Evolutionary conservation across 441 rosid species (phyloP).

Genomic region (Theobroma grandiflorum): DNA sequence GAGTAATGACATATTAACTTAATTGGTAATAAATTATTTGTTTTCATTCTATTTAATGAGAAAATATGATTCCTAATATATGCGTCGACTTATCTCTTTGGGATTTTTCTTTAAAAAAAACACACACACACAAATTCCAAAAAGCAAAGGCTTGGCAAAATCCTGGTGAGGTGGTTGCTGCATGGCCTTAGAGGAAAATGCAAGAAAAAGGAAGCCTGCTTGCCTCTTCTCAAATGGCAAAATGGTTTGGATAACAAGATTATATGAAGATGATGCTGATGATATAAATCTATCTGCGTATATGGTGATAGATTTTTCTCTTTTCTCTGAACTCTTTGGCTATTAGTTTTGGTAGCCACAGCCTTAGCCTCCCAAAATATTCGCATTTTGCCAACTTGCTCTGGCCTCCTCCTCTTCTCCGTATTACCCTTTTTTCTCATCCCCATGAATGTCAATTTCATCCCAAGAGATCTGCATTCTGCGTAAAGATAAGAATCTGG

Average conservation of each 20-base stretch:
- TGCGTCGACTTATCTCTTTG: too few relatives aligned
- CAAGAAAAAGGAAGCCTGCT: too few relatives aligned
- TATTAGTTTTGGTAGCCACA: slow-evolving; percentile 8
- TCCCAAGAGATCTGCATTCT: slow-evolving; percentile 29
- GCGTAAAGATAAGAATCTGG: slow-evolving; percentile 25
- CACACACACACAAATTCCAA: too few relatives aligned
- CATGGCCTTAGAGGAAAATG: neutral
- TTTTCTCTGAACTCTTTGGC: neutral
- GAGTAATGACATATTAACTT: too few relatives aligned
- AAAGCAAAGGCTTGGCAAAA: neutral
- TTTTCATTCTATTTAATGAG: too few relatives aligned
- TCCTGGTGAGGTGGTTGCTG: neutral
- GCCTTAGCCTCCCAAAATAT: slow-evolving; percentile 39
- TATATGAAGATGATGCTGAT: neutral
- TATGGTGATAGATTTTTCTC: neutral
- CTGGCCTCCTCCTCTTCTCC: slow-evolving; percentile 26
- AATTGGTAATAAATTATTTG: too few relatives aligned
- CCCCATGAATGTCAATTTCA: slow-evolving; percentile 20
- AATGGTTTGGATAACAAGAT: too few relatives aligned
- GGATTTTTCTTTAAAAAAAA: too few relatives aligned
- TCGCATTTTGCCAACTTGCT: slow-evolving; percentile 45
- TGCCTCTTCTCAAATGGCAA: neutral
- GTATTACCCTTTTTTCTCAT: neutral
- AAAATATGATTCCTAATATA: too few relatives aligned
- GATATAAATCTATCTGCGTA: neutral